phyloP scores from a whole-genome alignment of 192 early-diverging fungal species.

The Thamnidium elegans region DNA sequence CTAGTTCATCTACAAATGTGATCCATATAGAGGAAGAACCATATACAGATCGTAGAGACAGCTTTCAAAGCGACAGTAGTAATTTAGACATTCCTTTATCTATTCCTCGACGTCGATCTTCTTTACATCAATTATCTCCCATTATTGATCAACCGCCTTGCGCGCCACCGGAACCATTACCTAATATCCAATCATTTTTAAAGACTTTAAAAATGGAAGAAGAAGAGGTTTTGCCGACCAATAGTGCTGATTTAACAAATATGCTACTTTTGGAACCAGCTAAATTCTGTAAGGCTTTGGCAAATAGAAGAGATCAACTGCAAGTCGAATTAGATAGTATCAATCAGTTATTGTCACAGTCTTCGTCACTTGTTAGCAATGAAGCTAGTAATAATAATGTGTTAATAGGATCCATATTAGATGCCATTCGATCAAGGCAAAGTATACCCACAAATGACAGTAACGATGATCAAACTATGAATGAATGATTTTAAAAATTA shows the following conservation, averaged over 20 bases:
- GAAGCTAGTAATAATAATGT: too few species aligned
- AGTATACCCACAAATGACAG: background rate
- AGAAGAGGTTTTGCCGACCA: background rate
- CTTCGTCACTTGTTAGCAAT: background rate
- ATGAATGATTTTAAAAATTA: too few species aligned
- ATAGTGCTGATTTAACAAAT: conserved; percentile 2
- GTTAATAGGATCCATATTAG: background rate
- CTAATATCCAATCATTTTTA: conserved; percentile 14
- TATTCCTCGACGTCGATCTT: background rate
- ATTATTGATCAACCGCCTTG: background rate
- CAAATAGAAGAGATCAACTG: conserved; percentile 3
- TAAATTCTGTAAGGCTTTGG: conserved; percentile 5
- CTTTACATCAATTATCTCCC: conserved; percentile 10
- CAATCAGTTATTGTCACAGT: conserved; percentile 10
- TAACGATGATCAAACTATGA: too few species aligned
- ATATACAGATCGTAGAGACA: background rate
- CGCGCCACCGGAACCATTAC: background rate
- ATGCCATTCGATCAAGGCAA: background rate
- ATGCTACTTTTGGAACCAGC: conserved; percentile 11
- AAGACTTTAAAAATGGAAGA: background rate
- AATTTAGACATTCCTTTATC: background rate
- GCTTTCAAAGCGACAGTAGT: background rate
- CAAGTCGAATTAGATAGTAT: conserved; percentile 16
- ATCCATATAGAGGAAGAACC: too few species aligned
- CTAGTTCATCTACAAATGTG: background rate